Percentiles rank a stretch among this genome's conserved stretches.
Conservation (phyloP, 768 basidiomycete genomes). For the Myochromella boudieri region DNA sequence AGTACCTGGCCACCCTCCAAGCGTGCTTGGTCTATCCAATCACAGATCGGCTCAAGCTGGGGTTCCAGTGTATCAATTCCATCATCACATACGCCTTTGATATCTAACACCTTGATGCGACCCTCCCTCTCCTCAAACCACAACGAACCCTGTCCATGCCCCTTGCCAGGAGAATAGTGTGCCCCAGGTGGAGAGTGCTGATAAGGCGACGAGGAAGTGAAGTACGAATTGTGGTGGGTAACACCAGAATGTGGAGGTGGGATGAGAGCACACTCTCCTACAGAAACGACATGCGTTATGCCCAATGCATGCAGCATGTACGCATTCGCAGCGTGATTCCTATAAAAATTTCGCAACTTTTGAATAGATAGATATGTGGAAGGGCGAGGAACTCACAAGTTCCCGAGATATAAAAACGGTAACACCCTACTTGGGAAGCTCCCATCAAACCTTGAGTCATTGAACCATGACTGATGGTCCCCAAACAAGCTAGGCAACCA, state of each 20-base stretch:
- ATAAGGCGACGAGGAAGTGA: constrained; percentile 19
- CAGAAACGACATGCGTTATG: constrained; percentile 95
- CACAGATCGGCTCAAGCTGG: constrained; percentile 83
- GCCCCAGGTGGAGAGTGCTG: constrained; percentile 28
- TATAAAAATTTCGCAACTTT: constrained; percentile 26
- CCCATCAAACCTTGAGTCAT: constrained; percentile 90
- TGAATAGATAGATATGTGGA: constrained; percentile 4
- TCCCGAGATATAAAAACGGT: constrained; percentile 92
- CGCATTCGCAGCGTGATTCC: constrained; percentile 91
- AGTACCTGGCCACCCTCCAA: constrained; percentile 84
- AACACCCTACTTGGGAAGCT: constrained; percentile 93
- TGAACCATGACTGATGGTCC: constrained; percentile 92
- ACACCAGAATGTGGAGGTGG: constrained; percentile 70
- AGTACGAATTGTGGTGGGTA: constrained; percentile 20
- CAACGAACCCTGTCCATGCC: constrained; percentile 66
- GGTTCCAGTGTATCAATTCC: constrained; percentile 94
- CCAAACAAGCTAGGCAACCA: constrained; percentile 59
- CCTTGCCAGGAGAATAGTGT: constrained; percentile 44
- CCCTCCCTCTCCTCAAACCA: constrained; percentile 90
- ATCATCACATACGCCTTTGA: constrained; percentile 92
- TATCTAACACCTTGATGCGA: constrained; percentile 87
- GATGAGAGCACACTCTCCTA: constrained; percentile 90
- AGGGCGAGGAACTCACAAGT: constrained; percentile 63
- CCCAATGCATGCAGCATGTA: constrained; percentile 96
- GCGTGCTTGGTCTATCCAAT: constrained; percentile 90